These are phyloP conservation scores for Nelumbo lutea DNA, from an alignment of 164 flowering plant genomes.

Conservation along the genomic window DNA sequence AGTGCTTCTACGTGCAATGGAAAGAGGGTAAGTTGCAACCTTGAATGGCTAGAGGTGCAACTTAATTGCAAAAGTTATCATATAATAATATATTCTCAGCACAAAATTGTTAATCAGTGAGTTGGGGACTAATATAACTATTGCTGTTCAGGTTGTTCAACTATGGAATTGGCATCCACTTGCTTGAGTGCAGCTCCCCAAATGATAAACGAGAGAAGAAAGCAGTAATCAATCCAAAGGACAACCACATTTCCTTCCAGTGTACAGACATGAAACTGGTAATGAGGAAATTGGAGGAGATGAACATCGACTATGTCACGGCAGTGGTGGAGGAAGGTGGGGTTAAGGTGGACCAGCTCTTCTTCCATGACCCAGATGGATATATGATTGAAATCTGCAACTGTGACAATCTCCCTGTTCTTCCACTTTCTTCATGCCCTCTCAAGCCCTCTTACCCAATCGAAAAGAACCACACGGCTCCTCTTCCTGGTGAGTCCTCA, in stretches of 20 bases:
- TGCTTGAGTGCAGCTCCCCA: constrained; percentile 43
- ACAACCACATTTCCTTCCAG: constrained; percentile 85
- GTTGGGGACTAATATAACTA: not conserved
- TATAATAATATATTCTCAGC: too few relatives aligned
- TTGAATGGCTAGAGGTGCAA: too few relatives aligned
- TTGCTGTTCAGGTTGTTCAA: constrained; percentile 49
- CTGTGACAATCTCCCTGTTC: constrained; percentile 66
- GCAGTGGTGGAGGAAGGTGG: constrained; percentile 68
- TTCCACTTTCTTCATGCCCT: constrained; percentile 51
- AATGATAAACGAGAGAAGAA: constrained; percentile 13
- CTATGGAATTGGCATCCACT: constrained; percentile 69
- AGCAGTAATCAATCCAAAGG: constrained; percentile 61
- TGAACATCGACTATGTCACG: constrained; percentile 56
- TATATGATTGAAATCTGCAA: constrained; percentile 85
- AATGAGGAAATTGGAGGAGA: constrained; percentile 46
- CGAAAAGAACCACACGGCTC: not conserved
- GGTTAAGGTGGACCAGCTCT: constrained; percentile 58
- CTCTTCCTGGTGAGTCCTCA: not conserved
- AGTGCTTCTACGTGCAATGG: too few relatives aligned
- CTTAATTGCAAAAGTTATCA: too few relatives aligned
- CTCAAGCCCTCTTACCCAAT: constrained; percentile 17
- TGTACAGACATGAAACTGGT: constrained; percentile 50
- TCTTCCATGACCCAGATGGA: constrained; percentile 90
- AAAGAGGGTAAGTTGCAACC: too few relatives aligned
- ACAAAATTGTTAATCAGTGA: not conserved